Evolutionary conservation across 2,329 filamentous ascomycete genomes (phyloP), one percentile per base, ranked within the genome.

Genomic region (Sporothrix humicola): DNA sequence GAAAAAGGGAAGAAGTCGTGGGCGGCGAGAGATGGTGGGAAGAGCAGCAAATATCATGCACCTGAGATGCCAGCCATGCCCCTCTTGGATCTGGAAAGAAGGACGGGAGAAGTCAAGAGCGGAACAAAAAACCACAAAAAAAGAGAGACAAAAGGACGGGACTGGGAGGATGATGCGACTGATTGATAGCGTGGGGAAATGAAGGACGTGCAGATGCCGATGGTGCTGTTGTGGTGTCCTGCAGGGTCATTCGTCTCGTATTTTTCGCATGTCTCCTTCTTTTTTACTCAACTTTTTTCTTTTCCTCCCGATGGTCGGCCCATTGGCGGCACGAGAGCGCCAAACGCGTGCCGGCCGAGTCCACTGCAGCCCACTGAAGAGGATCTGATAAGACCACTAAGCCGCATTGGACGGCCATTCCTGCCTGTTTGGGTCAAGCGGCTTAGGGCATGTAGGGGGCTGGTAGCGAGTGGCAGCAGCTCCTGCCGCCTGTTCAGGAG

Each of bases 351-450:
- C 61, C n/a, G 10, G 61, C 61, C 26, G 48, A n/a, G 48, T 54
- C 65, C 65, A 54, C 26, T 42, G 48, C 5, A 52, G 65, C 23
- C 46, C 46, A 50, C 46, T 52, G 1, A 8, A 52, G 65, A 69
- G 65, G 65, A 69, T 69, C 65, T 69, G 65, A 69, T 69, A 69
- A 54, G 65, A 69, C 65, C 65, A 69, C 46, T 69, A 69, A 69
- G 65, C 46, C 46, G 23, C 46, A 54, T 69, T 31, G 44, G 17
- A 68, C 13, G 23, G 44, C 44, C 42, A 20, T 37, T 69, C 15
- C 15, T 54, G 46, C 65, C 61, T 66, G 6, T 42, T 54, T 17
- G 6, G 63, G 23, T 12, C 46, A 69, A 54, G 65, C 20, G 65
- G 15, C 23, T 69, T 69, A 54, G 65, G 65, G 63, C 20, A 50